These are phyloP conservation scores for Cutaneotrichosporon curvatum DNA, from an alignment of 1,284 basidiomycete genomes.

Conservation along the genomic window DNA sequence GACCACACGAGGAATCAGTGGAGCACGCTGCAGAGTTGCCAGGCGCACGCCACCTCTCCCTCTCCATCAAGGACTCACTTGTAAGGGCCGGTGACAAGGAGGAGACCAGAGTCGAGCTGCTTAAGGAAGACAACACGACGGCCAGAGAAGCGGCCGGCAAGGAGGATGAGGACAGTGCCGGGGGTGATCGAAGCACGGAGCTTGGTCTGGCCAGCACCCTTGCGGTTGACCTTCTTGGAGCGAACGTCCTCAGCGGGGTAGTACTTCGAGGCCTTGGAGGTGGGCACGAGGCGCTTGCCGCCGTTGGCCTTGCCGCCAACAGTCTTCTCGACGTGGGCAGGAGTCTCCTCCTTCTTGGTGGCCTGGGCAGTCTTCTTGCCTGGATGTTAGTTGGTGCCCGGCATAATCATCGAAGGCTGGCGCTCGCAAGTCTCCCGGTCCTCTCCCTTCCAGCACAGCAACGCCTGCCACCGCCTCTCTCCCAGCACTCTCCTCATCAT, in stretches of 20 bases:
- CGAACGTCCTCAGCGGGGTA: constrained; percentile 95
- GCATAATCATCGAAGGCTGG: neutral
- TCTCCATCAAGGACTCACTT: constrained; percentile 52
- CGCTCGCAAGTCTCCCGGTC: no score
- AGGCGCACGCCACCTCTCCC: neutral
- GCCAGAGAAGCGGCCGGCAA: constrained; percentile 96
- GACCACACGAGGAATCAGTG: no score
- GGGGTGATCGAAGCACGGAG: constrained; percentile 87
- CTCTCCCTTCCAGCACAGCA: no score
- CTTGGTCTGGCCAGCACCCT: constrained; percentile 61
- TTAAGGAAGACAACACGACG: constrained; percentile 99
- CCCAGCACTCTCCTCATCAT: neutral
- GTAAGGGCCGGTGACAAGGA: constrained; percentile 96
- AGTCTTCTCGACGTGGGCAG: constrained; percentile 64
- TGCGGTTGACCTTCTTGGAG: constrained; percentile 84
- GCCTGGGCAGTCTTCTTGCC: constrained; percentile 70
- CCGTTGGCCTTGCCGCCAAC: constrained; percentile 90
- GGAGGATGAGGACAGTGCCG: constrained; percentile 90
- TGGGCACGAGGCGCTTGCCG: constrained; percentile 73
- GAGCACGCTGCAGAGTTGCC: neutral
- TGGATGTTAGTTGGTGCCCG: constrained; percentile 12
- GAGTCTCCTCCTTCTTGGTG: constrained; percentile 53
- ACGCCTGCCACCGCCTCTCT: no score
- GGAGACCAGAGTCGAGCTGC: constrained; percentile 85
- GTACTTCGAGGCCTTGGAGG: constrained; percentile 81